Evolutionary conservation across 2,329 filamentous ascomycete species (phyloP).

Genomic region (Onygena corvina): DNA sequence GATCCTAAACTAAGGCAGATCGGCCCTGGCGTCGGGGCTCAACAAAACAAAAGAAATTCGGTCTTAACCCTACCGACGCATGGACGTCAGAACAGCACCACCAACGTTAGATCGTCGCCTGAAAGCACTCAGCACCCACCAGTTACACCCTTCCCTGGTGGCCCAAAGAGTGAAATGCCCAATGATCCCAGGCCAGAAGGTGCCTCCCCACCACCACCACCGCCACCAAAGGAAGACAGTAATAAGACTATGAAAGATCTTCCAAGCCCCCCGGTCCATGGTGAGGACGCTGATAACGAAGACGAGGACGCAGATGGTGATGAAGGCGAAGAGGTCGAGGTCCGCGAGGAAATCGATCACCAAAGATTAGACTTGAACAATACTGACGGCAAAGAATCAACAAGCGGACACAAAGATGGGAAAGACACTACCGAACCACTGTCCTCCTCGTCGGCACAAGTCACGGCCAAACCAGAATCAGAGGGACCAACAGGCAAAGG

Average conservation of each 20-base stretch:
- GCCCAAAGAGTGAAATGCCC: slow-evolving; percentile 10
- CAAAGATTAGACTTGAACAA: slow-evolving; percentile 1
- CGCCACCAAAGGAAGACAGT: slow-evolving; percentile 7
- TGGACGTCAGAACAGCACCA: slow-evolving; percentile 4
- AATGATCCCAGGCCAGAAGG: slow-evolving; percentile 12
- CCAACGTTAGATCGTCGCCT: background rate
- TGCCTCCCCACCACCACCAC: slow-evolving; percentile 3
- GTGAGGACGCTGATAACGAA: slow-evolving; percentile 6
- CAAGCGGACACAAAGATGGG: background rate
- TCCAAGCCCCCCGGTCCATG: slow-evolving; percentile 2
- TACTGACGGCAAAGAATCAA: background rate
- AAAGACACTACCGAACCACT: background rate
- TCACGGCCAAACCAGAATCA: background rate
- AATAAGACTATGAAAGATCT: background rate
- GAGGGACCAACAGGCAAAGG: background rate
- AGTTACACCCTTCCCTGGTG: slow-evolving; percentile 19
- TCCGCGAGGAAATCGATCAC: slow-evolving; percentile 12
- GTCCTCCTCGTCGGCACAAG: background rate
- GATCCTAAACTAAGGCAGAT: slow-evolving; percentile 51
- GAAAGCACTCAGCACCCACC: slow-evolving; percentile 13
- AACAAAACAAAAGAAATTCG: slow-evolving; percentile 13
- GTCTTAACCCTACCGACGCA: slow-evolving; percentile 10
- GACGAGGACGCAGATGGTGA: slow-evolving; percentile 12
- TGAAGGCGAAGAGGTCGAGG: slow-evolving; percentile 9
- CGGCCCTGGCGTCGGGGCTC: slow-evolving; percentile 23